Percentiles rank a stretch among this genome's conserved stretches.
Conservation (phyloP, 495 filamentous ascomycete genomes). For the Penicillium ochrochloron region DNA sequence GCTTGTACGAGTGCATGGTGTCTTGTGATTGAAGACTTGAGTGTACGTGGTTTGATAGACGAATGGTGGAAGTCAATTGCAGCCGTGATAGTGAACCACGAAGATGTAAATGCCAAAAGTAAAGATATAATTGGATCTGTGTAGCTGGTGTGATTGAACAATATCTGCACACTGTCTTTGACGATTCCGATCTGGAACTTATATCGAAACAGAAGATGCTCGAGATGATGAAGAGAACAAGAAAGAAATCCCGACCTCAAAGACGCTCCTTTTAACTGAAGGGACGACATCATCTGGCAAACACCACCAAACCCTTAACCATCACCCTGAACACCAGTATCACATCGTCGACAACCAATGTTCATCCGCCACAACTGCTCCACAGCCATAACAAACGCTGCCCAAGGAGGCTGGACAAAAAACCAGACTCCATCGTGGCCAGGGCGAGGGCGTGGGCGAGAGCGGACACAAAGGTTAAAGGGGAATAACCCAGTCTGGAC, state of each 20-base stretch:
- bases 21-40: not conserved
- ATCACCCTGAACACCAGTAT: not conserved
- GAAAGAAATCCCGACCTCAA: not conserved
- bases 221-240: not conserved
- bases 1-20: not conserved
- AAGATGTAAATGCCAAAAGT: not conserved
- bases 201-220: not conserved
- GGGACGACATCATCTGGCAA: not conserved
- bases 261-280: not conserved
- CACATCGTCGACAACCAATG: not conserved
- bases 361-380: not conserved
- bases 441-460: not conserved
- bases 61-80: not conserved
- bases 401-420: constrained; percentile 5
- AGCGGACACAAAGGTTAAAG: not conserved
- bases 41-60: not conserved
- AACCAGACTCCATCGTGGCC: constrained; percentile 1
- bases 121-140: not conserved
- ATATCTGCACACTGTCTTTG: not conserved
- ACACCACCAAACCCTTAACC: not conserved
- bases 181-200: not conserved
- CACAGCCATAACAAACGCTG: not conserved
- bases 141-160: not conserved
- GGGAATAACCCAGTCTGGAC: not conserved
- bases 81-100: not conserved